phyloP scores from a whole-genome alignment of 2,329 filamentous ascomycete species.

The Neodidymelliopsis sp. region DNA sequence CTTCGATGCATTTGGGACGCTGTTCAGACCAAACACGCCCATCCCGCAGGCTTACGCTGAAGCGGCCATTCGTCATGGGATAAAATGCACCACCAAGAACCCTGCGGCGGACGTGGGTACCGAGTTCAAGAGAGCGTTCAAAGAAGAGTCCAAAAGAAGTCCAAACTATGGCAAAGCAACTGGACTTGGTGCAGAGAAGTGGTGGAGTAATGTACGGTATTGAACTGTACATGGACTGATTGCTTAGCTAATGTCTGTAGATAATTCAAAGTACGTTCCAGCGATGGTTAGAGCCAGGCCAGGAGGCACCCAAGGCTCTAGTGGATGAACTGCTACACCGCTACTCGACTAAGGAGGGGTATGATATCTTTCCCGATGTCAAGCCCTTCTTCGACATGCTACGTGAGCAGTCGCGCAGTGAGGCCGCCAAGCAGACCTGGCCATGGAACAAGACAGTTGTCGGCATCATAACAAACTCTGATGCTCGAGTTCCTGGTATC shows the following conservation, averaged over 20 bases:
- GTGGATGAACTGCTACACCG: slow-evolving; percentile 58
- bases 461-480: slow-evolving; percentile 69
- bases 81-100: slow-evolving; percentile 53
- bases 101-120: slow-evolving; percentile 35
- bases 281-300: slow-evolving; percentile 32
- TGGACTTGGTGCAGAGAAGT: slow-evolving; percentile 60
- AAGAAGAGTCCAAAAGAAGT: slow-evolving; percentile 53
- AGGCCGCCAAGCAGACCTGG: slow-evolving; percentile 28
- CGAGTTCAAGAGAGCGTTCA: slow-evolving; percentile 55
- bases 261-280: slow-evolving; percentile 61
- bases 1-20: slow-evolving; percentile 71
- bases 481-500: slow-evolving; percentile 64
- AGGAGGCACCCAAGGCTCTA: slow-evolving; percentile 55
- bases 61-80: slow-evolving; percentile 60
- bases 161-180: slow-evolving; percentile 67
- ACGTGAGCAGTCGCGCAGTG: slow-evolving; percentile 24
- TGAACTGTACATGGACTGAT: not conserved
- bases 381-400: slow-evolving; percentile 55
- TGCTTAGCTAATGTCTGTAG: slow-evolving; percentile 50
- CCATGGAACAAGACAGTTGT: slow-evolving; percentile 55
- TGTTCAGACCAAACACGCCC: slow-evolving; percentile 62
- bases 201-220: slow-evolving; percentile 66
- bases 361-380: slow-evolving; percentile 58
- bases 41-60: slow-evolving; percentile 63
- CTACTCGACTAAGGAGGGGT: slow-evolving; percentile 64